Conservation (phyloP, 2,329 filamentous ascomycete species). For the Raffaelea deltoideospora region DNA sequence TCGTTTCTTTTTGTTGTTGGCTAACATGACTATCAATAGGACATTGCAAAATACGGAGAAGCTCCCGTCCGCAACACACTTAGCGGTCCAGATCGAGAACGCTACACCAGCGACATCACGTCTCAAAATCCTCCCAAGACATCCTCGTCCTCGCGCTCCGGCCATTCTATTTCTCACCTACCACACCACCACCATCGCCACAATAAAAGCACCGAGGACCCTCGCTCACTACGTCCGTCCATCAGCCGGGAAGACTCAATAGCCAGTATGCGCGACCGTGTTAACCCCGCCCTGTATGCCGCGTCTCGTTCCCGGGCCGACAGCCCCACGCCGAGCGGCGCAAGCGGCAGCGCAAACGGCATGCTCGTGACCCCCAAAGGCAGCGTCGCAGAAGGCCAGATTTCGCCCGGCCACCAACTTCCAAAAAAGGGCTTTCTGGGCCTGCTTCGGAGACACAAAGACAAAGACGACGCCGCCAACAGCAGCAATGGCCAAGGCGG, state of each 20-base stretch:
- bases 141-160: slow-evolving; percentile 46
- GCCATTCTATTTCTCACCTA: slow-evolving; percentile 47
- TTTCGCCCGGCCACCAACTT: slow-evolving; percentile 37
- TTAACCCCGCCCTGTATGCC: slow-evolving; percentile 22
- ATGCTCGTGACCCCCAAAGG: slow-evolving; percentile 21
- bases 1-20: slow-evolving; percentile 1
- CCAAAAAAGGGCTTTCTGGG: slow-evolving; percentile 33
- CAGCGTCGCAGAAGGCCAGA: slow-evolving; percentile 35
- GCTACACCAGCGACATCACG: slow-evolving; percentile 38
- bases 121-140: slow-evolving; percentile 39
- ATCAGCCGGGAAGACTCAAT: slow-evolving; percentile 62
- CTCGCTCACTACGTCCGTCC: slow-evolving; percentile 52
- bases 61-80: slow-evolving; percentile 59
- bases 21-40: slow-evolving; percentile 25
- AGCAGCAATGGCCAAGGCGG: background rate
- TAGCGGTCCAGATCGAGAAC: slow-evolving; percentile 53
- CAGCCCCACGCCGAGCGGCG: slow-evolving; percentile 67
- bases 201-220: slow-evolving; percentile 54
- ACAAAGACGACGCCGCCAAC: slow-evolving; percentile 28
- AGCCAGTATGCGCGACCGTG: slow-evolving; percentile 38
- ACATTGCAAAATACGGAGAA: slow-evolving; percentile 63
- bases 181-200: slow-evolving; percentile 44
- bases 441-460: slow-evolving; percentile 39
- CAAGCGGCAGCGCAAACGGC: slow-evolving; percentile 27
- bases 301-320: slow-evolving; percentile 44